Evolutionary conservation across 768 basidiomycete genomes (phyloP).

Genomic region (Infundibulicybe gibba): DNA sequence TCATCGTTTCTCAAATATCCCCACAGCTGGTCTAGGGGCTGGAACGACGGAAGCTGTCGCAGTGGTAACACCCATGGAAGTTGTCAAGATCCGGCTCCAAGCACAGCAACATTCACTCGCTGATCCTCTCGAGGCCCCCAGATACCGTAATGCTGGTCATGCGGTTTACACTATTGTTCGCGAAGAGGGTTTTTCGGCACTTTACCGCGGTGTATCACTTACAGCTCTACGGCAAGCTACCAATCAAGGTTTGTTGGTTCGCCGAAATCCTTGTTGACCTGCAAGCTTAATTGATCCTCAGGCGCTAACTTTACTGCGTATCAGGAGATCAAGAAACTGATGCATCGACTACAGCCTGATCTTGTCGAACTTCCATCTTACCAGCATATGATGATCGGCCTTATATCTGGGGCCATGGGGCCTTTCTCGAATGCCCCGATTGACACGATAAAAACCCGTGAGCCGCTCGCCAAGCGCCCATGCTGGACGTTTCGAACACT

Average conservation of each 20-base stretch:
- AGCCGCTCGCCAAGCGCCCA: conserved; percentile 18
- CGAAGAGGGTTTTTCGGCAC: conserved; percentile 81
- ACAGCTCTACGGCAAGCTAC: conserved; percentile 96
- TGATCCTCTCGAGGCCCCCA: conserved; percentile 89
- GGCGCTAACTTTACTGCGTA: conserved; percentile 98
- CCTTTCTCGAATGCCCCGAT: conserved; percentile 98
- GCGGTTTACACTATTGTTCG: conserved; percentile 92
- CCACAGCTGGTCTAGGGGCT: conserved; percentile 85
- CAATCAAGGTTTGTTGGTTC: conserved; percentile 71
- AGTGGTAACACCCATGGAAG: conserved; percentile 99
- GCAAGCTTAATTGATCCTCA: conserved; percentile 8
- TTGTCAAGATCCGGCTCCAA: conserved; percentile 97
- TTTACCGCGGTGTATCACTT: conserved; percentile 91
- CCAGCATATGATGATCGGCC: conserved; percentile 93
- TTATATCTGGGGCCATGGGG: conserved; percentile 97
- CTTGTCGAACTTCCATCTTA: conserved; percentile 82
- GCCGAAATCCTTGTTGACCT: neutral
- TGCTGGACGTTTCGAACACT: no score
- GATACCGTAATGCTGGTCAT: conserved; percentile 96
- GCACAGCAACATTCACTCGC: conserved; percentile 97
- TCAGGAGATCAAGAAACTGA: conserved; percentile 90
- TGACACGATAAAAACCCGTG: conserved; percentile 93
- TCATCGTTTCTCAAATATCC: conserved; percentile 1
- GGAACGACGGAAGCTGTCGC: conserved; percentile 94
- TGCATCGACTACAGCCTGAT: conserved; percentile 75